Base-by-base conservation (phyloP, 2,329 filamentous ascomycete species). In the Penicillium rolfsii region DNA sequence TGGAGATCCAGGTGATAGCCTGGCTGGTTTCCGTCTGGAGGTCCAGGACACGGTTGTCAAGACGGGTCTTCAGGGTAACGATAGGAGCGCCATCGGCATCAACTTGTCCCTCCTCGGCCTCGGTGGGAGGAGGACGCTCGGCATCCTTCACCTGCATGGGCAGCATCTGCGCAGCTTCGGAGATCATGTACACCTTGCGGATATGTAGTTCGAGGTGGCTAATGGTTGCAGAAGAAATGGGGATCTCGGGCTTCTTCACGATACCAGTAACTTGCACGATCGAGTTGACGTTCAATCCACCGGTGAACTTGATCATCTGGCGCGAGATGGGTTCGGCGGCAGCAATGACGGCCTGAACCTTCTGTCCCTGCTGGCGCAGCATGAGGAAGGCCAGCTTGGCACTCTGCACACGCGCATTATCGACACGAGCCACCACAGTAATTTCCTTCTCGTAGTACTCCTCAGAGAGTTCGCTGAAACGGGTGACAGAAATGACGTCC, bases 281-380 rank as follows among this genome's bases (percentile, higher is more conserved):
- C 69, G 89, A 92, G 82, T 97, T 94, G 49, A 89, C 83, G 72
- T 87, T 89, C 67, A 97, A 80, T 46, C 82, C 84, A 52, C 86
- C 87, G 53, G 90, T 87, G 87, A 91, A 98, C 81, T 98, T 98
- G 74, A 97, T 91, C 94, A 98, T 98, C 78, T 91, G 92, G 75
- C 88, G 89, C 64, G 87, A 90, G 40, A 93, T 85, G 53, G 80
- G 84, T 64, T 74, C 79, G 38, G 83, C 87, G 71, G 92, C 86
- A 74, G 82, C 79, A 71, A 85, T 86, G 52, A 97, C 89, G 55
- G 89, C 92, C 81, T 97, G 93, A 41, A 97, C 89, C 28, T 88
- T 89, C 82, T 90, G 89, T 71, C 88, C 85, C 76, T 91, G 87
- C 77, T 92, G 85, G 65, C 91, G 86, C 69, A 98, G 84, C 80